Evolutionary conservation across 352 stramenopile genomes (phyloP).

Genomic region (Pythium sp.): DNA sequence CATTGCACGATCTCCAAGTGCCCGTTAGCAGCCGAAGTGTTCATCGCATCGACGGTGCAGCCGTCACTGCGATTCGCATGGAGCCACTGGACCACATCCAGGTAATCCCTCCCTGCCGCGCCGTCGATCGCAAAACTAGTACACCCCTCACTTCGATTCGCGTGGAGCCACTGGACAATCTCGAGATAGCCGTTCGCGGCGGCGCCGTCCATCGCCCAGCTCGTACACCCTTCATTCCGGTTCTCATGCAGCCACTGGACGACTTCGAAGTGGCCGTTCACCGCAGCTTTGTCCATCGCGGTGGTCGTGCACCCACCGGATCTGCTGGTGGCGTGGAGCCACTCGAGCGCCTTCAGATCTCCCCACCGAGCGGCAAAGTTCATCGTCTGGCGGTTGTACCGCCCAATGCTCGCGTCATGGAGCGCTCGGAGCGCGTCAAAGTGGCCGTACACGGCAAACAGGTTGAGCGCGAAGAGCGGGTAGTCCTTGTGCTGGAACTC

Average conservation of each 20-base stretch:
- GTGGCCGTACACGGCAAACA: neutral
- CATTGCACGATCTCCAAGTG: neutral
- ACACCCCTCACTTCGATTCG: neutral
- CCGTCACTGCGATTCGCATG: constrained; percentile 1
- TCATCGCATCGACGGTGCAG: constrained; percentile 6
- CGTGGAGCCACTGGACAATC: neutral
- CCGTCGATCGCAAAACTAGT: constrained; percentile 5
- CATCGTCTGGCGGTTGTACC: neutral
- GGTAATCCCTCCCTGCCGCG: neutral
- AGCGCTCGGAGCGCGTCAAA: neutral
- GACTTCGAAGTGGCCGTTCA: neutral
- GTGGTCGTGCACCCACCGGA: neutral
- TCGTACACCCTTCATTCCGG: constrained; percentile 20
- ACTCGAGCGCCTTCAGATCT: neutral
- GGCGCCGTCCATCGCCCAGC: neutral
- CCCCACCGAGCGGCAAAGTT: neutral
- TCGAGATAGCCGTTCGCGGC: constrained; percentile 2
- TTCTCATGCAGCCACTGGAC: constrained; percentile 38
- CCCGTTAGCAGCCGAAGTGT: constrained; percentile 1
- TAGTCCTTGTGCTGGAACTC: constrained; percentile 7
- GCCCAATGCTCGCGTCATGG: neutral
- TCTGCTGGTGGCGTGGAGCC: neutral
- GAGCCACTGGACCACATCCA: neutral
- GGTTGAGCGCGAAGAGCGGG: constrained; percentile 5
- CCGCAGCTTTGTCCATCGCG: neutral